Percentiles rank a stretch among this genome's conserved stretches.
phyloP scores from a whole-genome alignment of 2,329 filamentous ascomycete species.

The Mycosphaerelloides madeirae region DNA sequence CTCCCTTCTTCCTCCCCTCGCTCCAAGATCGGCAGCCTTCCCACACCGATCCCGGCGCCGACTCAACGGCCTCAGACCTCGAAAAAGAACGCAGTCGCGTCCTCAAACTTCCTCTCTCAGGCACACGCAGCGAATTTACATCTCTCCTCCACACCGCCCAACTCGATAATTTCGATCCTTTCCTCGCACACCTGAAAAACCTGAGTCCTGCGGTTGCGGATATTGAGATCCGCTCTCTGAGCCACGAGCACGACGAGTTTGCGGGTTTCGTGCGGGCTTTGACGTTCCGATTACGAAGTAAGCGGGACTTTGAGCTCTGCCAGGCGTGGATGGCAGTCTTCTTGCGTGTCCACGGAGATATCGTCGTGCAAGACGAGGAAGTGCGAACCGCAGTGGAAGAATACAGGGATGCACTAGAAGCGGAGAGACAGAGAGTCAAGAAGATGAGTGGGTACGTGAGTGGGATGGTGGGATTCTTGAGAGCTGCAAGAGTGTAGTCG shows the following conservation, averaged over 20 bases:
- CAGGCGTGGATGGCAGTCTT: conserved; percentile 99
- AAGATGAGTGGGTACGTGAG: conserved; percentile 80
- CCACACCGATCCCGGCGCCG: conserved; percentile 19
- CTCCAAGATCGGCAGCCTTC: conserved; percentile 39
- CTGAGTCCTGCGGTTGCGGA: conserved; percentile 83
- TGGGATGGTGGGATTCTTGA: conserved; percentile 62
- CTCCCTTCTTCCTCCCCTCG: conserved; percentile 88
- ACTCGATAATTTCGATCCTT: conserved; percentile 58
- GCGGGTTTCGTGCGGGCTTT: conserved; percentile 76
- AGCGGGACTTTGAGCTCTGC: conserved; percentile 84
- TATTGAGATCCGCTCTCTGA: conserved; percentile 79
- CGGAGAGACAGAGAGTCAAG: conserved; percentile 67
- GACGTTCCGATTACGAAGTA: conserved; percentile 62
- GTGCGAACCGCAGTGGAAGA: conserved; percentile 57
- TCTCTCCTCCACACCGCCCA: conserved; percentile 44
- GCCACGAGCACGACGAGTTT: conserved; percentile 56
- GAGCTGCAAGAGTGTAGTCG: conserved; percentile 23
- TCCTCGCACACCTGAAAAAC: conserved; percentile 73
- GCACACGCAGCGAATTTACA: conserved; percentile 38
- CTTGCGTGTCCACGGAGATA: conserved; percentile 68
- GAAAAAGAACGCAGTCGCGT: conserved; percentile 32
- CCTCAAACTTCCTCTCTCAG: conserved; percentile 22
- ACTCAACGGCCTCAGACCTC: conserved; percentile 23
- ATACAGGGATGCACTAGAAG: conserved; percentile 54
- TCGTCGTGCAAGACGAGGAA: conserved; percentile 47